These are phyloP conservation scores for Phaeosphaeria sp. DNA, from an alignment of 2,329 filamentous ascomycete genomes.

Conservation along the genomic window DNA sequence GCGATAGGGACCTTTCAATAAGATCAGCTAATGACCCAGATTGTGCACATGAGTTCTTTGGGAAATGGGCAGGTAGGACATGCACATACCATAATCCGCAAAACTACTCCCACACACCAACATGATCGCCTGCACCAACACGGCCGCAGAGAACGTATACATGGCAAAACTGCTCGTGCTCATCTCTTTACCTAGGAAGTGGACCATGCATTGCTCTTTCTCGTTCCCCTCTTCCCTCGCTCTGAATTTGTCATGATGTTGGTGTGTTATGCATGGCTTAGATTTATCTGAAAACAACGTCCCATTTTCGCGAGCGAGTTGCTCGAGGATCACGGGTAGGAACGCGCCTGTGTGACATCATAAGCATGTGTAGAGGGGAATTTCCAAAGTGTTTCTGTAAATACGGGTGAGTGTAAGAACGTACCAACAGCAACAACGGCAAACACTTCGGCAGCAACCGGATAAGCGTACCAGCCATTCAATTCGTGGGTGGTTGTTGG, in stretches of 20 bases:
- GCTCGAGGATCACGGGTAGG: constrained; percentile 89
- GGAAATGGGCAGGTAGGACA: background rate
- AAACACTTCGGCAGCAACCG: constrained; percentile 90
- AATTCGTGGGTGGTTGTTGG: constrained; percentile 82
- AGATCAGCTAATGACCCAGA: background rate
- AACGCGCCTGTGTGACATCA: constrained; percentile 71
- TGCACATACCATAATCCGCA: constrained; percentile 79
- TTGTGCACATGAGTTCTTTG: no score
- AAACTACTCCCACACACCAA: constrained; percentile 93
- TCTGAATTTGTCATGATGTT: background rate
- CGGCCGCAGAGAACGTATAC: constrained; percentile 92
- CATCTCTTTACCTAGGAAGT: constrained; percentile 77
- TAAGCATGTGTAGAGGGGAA: no score
- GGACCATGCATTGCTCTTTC: constrained; percentile 73
- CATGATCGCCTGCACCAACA: constrained; percentile 82
- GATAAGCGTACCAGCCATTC: constrained; percentile 87
- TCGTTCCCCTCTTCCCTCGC: constrained; percentile 24
- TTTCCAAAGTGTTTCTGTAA: no score
- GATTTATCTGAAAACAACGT: constrained; percentile 77
- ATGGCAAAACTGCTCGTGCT: constrained; percentile 94
- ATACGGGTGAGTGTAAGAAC: no score
- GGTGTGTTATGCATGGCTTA: constrained; percentile 64
- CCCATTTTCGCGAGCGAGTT: constrained; percentile 86
- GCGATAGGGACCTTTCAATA: constrained; percentile 63
- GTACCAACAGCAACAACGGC: constrained; percentile 83